A percentile compares a stretch with the other conserved stretches of the same genome.
Conservation (phyloP, 805 yeast genomes). For the Saturnispora saitoi region DNA sequence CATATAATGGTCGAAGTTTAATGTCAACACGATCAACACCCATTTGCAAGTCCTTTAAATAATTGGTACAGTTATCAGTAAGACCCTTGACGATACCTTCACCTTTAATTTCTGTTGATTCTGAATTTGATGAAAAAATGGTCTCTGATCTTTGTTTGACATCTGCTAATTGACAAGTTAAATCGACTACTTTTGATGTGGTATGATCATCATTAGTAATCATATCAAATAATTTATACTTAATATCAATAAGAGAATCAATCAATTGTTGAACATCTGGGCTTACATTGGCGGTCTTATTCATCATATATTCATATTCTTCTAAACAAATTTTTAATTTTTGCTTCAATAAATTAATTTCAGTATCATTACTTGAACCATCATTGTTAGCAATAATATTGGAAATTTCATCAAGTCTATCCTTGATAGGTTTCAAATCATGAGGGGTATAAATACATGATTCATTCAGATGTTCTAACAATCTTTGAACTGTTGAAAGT, state of each 20-base stretch:
- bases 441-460: conserved; percentile 74
- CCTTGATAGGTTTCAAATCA: conserved; percentile 71
- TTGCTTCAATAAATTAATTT: conserved; percentile 42
- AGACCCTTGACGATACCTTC: conserved; percentile 59
- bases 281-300: conserved; percentile 45
- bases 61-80: conserved; percentile 73
- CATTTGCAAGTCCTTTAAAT: conserved; percentile 58
- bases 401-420: conserved; percentile 62
- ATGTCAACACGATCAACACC: conserved; percentile 39
- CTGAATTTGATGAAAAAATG: conserved; percentile 9
- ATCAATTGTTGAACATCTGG: conserved; percentile 42
- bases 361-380: conserved; percentile 18
- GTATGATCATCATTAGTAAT: conserved; percentile 35
- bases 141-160: conserved; percentile 21
- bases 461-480: conserved; percentile 75
- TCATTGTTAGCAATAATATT: conserved; percentile 45
- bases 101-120: conserved; percentile 22
- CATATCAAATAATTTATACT: conserved; percentile 51
- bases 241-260: conserved; percentile 51
- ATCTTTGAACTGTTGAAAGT: conserved; percentile 73
- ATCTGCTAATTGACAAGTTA: conserved; percentile 16
- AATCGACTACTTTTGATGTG: conserved; percentile 11
- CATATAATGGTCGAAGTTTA: conserved; percentile 51
- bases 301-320: conserved; percentile 49
- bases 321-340: conserved; percentile 58